These are phyloP conservation scores for Phaeosphaeriaceae sp. DNA, from an alignment of 2,329 filamentous ascomycete species.

Conservation along the genomic window DNA sequence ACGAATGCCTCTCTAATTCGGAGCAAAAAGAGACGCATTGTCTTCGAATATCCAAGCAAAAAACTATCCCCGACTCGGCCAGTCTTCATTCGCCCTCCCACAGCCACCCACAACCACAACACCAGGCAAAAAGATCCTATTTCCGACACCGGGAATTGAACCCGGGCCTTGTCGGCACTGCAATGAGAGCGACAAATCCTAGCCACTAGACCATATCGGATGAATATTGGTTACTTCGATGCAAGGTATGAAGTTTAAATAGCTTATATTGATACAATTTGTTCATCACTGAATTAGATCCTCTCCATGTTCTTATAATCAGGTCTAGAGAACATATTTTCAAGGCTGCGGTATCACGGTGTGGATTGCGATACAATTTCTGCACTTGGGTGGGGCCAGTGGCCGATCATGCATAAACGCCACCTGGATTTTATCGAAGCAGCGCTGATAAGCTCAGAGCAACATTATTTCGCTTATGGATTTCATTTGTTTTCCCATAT, in stretches of 20 bases:
- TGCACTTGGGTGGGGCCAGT: conserved; percentile 1
- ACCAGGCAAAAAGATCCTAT: conserved; percentile 10
- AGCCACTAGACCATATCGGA: conserved; percentile 38
- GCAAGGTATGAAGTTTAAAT: background rate
- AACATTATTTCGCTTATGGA: background rate
- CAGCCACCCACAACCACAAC: background rate
- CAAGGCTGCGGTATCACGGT: too few species aligned
- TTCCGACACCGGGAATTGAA: conserved; percentile 46
- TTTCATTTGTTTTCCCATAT: too few species aligned
- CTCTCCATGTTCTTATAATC: too few species aligned
- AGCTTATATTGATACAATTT: too few species aligned
- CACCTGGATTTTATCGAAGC: background rate
- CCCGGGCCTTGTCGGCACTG: conserved; percentile 44
- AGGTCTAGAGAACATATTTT: too few species aligned
- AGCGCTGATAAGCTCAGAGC: background rate
- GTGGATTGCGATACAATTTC: background rate
- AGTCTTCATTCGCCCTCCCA: background rate
- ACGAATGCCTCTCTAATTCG: too few species aligned
- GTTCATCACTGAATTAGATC: too few species aligned
- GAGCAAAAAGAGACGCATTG: too few species aligned
- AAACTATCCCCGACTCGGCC: background rate
- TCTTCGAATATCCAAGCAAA: too few species aligned
- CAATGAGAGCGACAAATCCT: conserved; percentile 47
- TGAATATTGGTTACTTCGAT: background rate
- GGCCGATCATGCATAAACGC: background rate